Evolutionary conservation across 441 rosid genomes (phyloP).

Genomic region (Adansonia madagascariensis): DNA sequence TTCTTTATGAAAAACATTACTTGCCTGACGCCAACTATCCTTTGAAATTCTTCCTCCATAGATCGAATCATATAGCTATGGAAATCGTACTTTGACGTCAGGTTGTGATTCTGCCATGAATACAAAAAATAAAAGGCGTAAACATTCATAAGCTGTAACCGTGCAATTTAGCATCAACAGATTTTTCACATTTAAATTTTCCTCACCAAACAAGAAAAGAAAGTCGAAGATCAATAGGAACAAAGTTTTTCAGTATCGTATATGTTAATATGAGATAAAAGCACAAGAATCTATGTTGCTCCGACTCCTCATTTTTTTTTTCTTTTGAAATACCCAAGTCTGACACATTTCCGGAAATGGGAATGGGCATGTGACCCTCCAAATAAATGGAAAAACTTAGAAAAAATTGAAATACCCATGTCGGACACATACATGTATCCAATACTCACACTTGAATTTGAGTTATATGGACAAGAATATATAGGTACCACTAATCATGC

Average conservation of each 20-base stretch:
- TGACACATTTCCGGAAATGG: too few species aligned
- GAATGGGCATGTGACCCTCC: too few species aligned
- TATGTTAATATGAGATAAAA: neutral
- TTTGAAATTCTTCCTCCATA: conserved; percentile 94
- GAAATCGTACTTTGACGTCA: conserved; percentile 68
- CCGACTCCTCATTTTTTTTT: too few species aligned
- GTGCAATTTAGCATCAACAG: neutral
- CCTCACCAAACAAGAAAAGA: neutral
- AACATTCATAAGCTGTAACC: neutral
- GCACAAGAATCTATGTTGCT: neutral
- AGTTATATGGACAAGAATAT: too few species aligned
- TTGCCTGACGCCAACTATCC: conserved; percentile 90
- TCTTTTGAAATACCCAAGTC: too few species aligned
- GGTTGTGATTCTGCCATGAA: conserved; percentile 78
- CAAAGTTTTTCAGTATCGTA: neutral
- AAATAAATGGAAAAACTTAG: too few species aligned
- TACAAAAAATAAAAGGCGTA: conserved; percentile 19
- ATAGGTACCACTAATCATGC: neutral
- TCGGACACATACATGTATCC: too few species aligned
- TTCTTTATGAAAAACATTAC: conserved; percentile 20
- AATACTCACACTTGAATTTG: too few species aligned
- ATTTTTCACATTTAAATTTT: neutral
- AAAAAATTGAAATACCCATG: too few species aligned
- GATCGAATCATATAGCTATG: conserved; percentile 96
- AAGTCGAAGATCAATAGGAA: neutral